Percentiles rank a stretch among this genome's conserved stretches.
Conservation (phyloP, 2,329 filamentous ascomycete species). For the Botrytis medusae region DNA sequence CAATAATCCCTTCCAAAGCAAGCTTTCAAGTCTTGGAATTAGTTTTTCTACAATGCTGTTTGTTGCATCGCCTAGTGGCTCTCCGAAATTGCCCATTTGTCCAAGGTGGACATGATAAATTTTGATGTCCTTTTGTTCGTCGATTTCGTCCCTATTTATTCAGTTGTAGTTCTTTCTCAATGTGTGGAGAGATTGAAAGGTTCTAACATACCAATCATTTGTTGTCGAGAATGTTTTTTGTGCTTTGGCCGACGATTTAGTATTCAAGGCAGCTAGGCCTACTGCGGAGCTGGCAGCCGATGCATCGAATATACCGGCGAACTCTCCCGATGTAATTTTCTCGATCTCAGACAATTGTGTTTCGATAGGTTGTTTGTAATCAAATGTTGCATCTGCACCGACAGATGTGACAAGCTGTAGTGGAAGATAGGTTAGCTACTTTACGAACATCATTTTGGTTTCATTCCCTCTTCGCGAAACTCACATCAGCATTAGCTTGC, state of each 20-base stretch:
- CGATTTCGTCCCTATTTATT: conserved; percentile 26
- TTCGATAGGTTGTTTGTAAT: conserved; percentile 32
- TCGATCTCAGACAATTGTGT: neutral
- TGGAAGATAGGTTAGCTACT: neutral
- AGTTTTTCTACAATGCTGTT: conserved; percentile 20
- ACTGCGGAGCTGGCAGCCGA: conserved; percentile 2
- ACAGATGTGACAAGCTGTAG: conserved; percentile 34
- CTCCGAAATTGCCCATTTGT: conserved; percentile 29
- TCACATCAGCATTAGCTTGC: conserved; percentile 21
- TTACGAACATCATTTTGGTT: too few relatives aligned
- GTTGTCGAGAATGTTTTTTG: conserved; percentile 20
- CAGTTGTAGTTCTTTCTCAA: neutral
- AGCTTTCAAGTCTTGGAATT: conserved; percentile 14
- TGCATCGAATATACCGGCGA: conserved; percentile 14
- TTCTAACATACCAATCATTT: conserved; percentile 11
- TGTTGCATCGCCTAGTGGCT: conserved; percentile 21
- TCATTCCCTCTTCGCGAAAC: neutral
- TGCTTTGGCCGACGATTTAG: neutral
- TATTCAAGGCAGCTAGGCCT: neutral
- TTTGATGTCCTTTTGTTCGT: conserved; percentile 24
- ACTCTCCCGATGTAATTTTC: conserved; percentile 13
- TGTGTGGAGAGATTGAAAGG: too few relatives aligned
- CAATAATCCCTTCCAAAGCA: conserved; percentile 2
- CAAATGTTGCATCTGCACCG: conserved; percentile 41
- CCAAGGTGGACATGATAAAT: conserved; percentile 29